Percentiles rank a stretch among this genome's conserved stretches.
Evolutionary conservation across 345 rosid species (phyloP).

Genomic region (Lagerstroemia speciosa): DNA sequence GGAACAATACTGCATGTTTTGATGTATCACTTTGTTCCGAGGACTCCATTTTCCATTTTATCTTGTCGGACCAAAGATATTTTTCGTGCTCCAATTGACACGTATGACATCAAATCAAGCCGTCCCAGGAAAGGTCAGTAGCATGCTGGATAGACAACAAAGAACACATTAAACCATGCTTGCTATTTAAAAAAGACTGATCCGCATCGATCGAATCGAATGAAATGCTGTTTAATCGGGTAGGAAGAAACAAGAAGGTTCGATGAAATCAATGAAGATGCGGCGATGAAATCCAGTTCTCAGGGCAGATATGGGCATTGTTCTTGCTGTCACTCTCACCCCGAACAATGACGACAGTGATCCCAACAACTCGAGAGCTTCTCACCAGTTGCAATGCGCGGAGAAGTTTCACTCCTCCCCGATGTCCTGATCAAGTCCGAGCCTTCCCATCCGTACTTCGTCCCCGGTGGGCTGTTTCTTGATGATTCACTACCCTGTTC

Average conservation of each 20-base stretch:
- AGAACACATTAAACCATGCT: too few species aligned
- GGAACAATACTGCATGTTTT: too few species aligned
- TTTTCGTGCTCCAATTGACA: too few species aligned
- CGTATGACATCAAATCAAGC: too few species aligned
- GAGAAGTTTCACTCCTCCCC: conserved; percentile 32
- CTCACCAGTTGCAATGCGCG: conserved; percentile 30
- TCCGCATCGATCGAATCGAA: neutral
- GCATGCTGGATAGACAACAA: too few species aligned
- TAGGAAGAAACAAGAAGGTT: neutral
- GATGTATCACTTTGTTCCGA: too few species aligned
- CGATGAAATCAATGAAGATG: conserved; percentile 5
- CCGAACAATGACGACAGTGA: neutral
- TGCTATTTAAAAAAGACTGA: too few species aligned
- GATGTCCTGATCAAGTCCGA: conserved; percentile 26
- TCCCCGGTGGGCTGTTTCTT: conserved; percentile 51
- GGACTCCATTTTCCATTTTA: too few species aligned
- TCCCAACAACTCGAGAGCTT: neutral
- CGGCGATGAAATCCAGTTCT: conserved; percentile 3
- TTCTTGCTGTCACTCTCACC: conserved; percentile 9
- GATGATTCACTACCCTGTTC: conserved; percentile 21
- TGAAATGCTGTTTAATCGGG: neutral
- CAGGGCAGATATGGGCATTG: neutral
- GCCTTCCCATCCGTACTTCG: conserved; percentile 11
- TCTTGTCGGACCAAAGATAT: too few species aligned
- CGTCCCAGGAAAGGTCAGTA: too few species aligned